Evolutionary conservation across 352 stramenopile species (phyloP).

Genomic region (Pythium rishiriense): DNA sequence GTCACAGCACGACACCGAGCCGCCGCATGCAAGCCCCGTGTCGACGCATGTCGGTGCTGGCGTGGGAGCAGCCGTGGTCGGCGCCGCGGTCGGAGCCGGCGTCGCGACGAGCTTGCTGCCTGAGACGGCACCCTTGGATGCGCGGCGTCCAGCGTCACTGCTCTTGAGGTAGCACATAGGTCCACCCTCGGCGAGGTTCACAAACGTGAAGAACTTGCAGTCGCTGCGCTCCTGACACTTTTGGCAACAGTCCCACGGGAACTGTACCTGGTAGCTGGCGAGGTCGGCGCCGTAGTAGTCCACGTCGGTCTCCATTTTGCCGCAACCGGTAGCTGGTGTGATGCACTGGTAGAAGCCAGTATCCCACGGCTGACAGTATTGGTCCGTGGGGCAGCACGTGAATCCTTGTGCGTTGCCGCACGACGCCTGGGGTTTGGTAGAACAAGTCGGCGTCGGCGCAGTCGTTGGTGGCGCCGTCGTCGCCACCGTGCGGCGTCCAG

Average conservation of each 20-base stretch:
- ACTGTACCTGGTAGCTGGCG: conserved; percentile 27
- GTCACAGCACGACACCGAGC: conserved; percentile 17
- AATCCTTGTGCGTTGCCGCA: conserved; percentile 44
- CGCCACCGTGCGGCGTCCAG: conserved; percentile 39
- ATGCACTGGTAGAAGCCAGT: conserved; percentile 60
- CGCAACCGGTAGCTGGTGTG: conserved; percentile 32
- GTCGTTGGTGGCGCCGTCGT: conserved; percentile 30
- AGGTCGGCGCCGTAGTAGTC: conserved; percentile 36
- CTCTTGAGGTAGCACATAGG: conserved; percentile 51
- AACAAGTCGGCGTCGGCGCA: conserved; percentile 17
- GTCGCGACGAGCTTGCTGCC: conserved; percentile 16
- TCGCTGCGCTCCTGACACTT: conserved; percentile 25
- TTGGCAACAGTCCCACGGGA: conserved; percentile 29
- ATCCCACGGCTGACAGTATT: conserved; percentile 57
- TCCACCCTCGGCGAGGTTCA: conserved; percentile 27
- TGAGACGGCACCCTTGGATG: conserved; percentile 34
- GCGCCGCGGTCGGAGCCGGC: not conserved
- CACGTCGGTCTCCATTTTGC: conserved; percentile 41
- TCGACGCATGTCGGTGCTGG: not conserved
- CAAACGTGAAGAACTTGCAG: conserved; percentile 33
- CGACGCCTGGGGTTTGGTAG: conserved; percentile 11
- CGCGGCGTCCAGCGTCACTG: conserved; percentile 20
- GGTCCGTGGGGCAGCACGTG: conserved; percentile 34
- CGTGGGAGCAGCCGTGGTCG: not conserved
- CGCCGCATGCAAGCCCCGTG: conserved; percentile 2